Base-by-base conservation (phyloP, 306 rosid species). In the Leucaena leucocephala region DNA sequence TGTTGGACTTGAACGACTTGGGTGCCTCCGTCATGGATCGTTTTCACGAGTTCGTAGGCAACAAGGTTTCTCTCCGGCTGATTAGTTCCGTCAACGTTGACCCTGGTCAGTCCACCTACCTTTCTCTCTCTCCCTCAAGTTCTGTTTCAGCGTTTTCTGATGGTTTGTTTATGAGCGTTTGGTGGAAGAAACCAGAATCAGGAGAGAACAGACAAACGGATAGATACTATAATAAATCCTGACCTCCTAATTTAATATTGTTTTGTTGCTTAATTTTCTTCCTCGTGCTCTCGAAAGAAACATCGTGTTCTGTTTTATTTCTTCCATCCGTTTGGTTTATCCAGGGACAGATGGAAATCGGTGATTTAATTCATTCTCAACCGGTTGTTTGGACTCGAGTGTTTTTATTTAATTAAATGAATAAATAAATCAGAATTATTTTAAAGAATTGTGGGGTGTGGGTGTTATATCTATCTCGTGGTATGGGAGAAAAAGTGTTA, bases 1-100 rank as follows among this genome's bases (percentile, higher is more conserved):
- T 88, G 63, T 22, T 94, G 82, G 98, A 94, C 69, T 71, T 88
- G 82, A 87, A 91, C 42, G 92, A 91, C 69, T 78, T 94, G 11
- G 77, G 71, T 57, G 91, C 94, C 0, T 83, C 91, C 6, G 0
- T 90, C 55, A 38, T 76, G 1, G 98, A 94, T 83, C 79, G 87
- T 54, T 15, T 91, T 68, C 87, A 83, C 8, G 98, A 94, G 87
- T 45, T 90, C 14, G 1, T 87, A 38, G 94, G 97, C 19, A 67
- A 86, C 33, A 10, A 68, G 22, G 94, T 94, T 68, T 84, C 90
- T 66, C 63, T 94, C 0, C 89, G 82, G 71, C 89, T 94, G 16
- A 81, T 92, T 14, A 94, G 97, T 65, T 74, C 92, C 9, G 82
- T 36, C 38, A 75, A 84, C 14, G 72, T 76, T 44, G 87, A 88